Percentiles rank a stretch among this genome's conserved stretches.
These are phyloP conservation scores for Globisporangium recalcitrans DNA, from an alignment of 352 stramenopile species.

Conservation along the genomic window DNA sequence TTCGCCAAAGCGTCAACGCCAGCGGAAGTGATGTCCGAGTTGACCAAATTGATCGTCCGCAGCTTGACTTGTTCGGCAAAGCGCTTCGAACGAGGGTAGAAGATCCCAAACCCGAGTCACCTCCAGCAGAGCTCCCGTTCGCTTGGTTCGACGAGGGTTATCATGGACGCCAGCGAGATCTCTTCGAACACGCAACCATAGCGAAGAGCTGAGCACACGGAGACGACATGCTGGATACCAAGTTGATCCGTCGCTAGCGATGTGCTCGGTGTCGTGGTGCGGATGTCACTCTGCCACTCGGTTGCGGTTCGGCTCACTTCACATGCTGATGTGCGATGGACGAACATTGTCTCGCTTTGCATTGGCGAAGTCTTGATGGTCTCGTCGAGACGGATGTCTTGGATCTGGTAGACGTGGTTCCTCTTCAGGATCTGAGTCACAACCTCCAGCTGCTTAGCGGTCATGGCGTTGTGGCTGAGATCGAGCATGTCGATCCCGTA, in stretches of 20 bases:
- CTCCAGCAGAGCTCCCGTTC: background rate
- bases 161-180: background rate
- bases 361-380: background rate
- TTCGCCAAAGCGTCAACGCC: background rate
- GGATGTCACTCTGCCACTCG: background rate
- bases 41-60: background rate
- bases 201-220: background rate
- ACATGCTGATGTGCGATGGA: background rate
- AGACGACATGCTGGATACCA: background rate
- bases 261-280: background rate
- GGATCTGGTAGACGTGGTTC: background rate
- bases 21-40: background rate
- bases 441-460: background rate
- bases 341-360: background rate
- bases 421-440: background rate
- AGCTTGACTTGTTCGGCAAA: background rate
- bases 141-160: background rate
- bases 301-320: background rate
- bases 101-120: slow-evolving; percentile 9
- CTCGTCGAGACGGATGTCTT: background rate
- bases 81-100: slow-evolving; percentile 5
- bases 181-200: background rate
- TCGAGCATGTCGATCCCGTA: background rate
- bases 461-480: background rate
- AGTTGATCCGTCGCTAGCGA: background rate